A percentile compares a stretch with the other conserved stretches of the same genome.
Conservation (phyloP, 805 yeast genomes). For the Barnettozyma botsteinii region DNA sequence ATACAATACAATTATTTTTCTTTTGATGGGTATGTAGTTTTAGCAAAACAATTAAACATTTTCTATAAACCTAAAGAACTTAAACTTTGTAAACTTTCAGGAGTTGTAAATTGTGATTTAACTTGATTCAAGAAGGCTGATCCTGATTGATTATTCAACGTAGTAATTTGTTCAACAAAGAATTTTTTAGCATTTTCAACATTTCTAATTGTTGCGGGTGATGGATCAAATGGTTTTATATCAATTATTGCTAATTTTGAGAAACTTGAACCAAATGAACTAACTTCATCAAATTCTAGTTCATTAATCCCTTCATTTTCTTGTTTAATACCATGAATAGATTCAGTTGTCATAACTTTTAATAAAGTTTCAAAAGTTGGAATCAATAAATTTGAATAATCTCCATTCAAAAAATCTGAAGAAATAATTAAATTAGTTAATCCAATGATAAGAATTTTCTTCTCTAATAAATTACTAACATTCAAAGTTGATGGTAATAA, state of each 20-base stretch:
- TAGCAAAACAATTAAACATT: too few relatives aligned
- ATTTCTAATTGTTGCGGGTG: slow-evolving; percentile 9
- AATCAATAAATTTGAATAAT: slow-evolving; percentile 36
- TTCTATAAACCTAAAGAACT: slow-evolving; percentile 16
- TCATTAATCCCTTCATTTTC: slow-evolving; percentile 35
- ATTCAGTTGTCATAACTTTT: slow-evolving; percentile 31
- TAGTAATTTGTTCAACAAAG: slow-evolving; percentile 17
- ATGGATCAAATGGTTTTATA: slow-evolving; percentile 63
- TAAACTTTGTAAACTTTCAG: slow-evolving; percentile 16
- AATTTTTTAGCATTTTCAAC: slow-evolving; percentile 16
- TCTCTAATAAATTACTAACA: slow-evolving; percentile 47
- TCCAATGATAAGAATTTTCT: slow-evolving; percentile 49
- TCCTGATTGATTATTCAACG: slow-evolving; percentile 17
- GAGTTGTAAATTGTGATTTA: slow-evolving; percentile 15
- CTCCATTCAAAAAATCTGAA: slow-evolving; percentile 32
- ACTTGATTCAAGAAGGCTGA: slow-evolving; percentile 16
- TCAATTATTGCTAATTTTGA: slow-evolving; percentile 66
- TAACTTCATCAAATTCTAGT: slow-evolving; percentile 58
- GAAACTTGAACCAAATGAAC: slow-evolving; percentile 83
- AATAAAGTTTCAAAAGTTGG: slow-evolving; percentile 41
- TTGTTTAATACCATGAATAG: slow-evolving; percentile 30
- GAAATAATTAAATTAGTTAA: slow-evolving; percentile 37
- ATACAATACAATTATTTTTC: not conserved
- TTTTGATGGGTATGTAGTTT: not conserved
- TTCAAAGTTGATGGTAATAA: slow-evolving; percentile 36